Evolutionary conservation across 2,329 filamentous ascomycete species (phyloP), one percentile per base, ranked within the genome.

Genomic region (Cladobotryum mycophilum): DNA sequence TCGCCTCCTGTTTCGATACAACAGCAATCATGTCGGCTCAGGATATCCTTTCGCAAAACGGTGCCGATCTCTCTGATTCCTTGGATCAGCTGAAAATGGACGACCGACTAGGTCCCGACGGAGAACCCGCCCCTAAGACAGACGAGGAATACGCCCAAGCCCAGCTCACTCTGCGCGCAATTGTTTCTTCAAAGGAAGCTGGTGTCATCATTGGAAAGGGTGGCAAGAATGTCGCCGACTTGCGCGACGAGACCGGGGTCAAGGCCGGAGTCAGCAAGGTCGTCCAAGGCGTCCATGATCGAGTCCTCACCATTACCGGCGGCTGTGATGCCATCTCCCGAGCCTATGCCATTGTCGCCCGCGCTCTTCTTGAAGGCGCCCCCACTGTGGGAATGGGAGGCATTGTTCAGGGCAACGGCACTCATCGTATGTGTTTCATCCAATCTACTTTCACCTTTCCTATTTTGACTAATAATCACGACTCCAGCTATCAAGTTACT

Each of bases 211-310:
- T 99, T 70, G 93, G 93, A 71, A 99, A 99, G 76, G 90, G 86
- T 52, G 93, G 93, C 67, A 96, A 97, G 80, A 97, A 99, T 65
- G 93, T 99, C 49, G 93, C 93, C 44, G 92, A 97, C 65, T 80
- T 99, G 56, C 86, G 93, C 66, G 92, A 99, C 64, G 92, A 97
- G 75, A 99, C 93, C 59, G 93, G 92, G 53, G 93, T 99, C 63
- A 96, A 95, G 74, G 93, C 93, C 55, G 93, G 93, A 58, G 93
- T 99, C 58, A 96, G 91, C 81, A 99, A 99, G 77, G 93, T 97
- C 48, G 93, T 99, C 43, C 90, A 92, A 60, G 92, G 93, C 60
- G 93, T 99, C 52, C 92, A 96, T 64, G 93, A 99, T 70, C 90
- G 93, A 59, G 93, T 99, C 58, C 77, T 99, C 61, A 96, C 93